phyloP scores from a whole-genome alignment of 2,329 filamentous ascomycete species.

The Alternaria sp. region DNA sequence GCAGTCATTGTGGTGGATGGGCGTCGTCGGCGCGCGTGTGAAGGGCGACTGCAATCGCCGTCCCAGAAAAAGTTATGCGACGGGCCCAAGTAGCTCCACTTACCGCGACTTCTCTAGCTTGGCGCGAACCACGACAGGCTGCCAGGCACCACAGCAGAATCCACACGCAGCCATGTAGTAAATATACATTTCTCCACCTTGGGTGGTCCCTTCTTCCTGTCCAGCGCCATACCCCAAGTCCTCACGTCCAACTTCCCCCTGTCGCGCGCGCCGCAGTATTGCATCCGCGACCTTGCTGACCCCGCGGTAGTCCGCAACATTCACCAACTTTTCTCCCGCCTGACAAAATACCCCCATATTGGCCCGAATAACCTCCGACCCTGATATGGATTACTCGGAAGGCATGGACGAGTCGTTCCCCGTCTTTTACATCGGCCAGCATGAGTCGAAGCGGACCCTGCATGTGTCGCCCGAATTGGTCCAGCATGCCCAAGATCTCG shows the following conservation, averaged over 20 bases:
- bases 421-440: slow-evolving; percentile 76
- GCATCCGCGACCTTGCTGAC: slow-evolving; percentile 11
- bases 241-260: background rate
- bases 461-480: slow-evolving; percentile 72
- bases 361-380: background rate
- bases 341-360: background rate
- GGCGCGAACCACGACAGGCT: slow-evolving; percentile 22
- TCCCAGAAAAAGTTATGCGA: slow-evolving; percentile 34
- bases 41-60: background rate
- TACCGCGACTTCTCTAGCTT: slow-evolving; percentile 18
- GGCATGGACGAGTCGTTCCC: slow-evolving; percentile 53
- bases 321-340: slow-evolving; percentile 16
- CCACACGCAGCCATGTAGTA: slow-evolving; percentile 21
- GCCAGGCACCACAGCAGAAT: slow-evolving; percentile 18
- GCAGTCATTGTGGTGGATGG: slow-evolving; percentile 20
- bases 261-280: slow-evolving; percentile 11
- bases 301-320: slow-evolving; percentile 19
- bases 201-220: slow-evolving; percentile 7
- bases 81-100: slow-evolving; percentile 22
- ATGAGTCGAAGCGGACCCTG: slow-evolving; percentile 70
- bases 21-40: slow-evolving; percentile 13
- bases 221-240: background rate
- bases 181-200: slow-evolving; percentile 11
- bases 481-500: slow-evolving; percentile 71
- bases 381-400: slow-evolving; percentile 42